These are phyloP conservation scores for Phytophthora pini DNA, from an alignment of 352 stramenopile species.

Conservation along the genomic window DNA sequence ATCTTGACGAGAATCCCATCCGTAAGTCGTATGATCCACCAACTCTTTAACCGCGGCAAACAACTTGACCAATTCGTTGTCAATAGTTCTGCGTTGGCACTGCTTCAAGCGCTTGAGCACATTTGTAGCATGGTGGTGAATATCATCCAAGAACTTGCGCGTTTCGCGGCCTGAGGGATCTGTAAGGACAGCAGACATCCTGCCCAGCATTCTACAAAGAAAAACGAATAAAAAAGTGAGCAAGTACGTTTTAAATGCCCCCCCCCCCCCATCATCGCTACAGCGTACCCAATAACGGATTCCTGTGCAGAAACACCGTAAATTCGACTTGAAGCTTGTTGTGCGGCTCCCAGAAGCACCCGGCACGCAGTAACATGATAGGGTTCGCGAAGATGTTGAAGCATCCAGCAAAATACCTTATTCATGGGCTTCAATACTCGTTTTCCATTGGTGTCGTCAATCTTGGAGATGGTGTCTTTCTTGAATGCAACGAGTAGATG, in stretches of 20 bases:
- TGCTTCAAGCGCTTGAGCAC: slow-evolving; percentile 1
- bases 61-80: background rate
- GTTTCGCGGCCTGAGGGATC: slow-evolving; percentile 5
- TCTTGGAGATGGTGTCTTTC: slow-evolving; percentile 1
- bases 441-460: background rate
- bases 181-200: slow-evolving; percentile 7
- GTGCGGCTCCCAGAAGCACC: slow-evolving; percentile 11
- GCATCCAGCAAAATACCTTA: slow-evolving; percentile 4
- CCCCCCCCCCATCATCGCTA: background rate
- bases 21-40: slow-evolving; percentile 5
- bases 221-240: background rate
- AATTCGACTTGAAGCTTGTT: background rate
- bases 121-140: background rate
- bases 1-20: slow-evolving; percentile 13
- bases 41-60: background rate
- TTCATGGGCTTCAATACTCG: slow-evolving; percentile 1
- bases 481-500: slow-evolving; percentile 10
- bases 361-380: slow-evolving; percentile 3
- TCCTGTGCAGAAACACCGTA: background rate
- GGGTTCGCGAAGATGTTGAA: slow-evolving; percentile 2
- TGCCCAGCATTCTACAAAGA: slow-evolving; percentile 3
- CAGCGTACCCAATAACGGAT: slow-evolving; percentile 3
- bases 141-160: slow-evolving; percentile 3
- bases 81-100: background rate
- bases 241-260: background rate